Base-by-base conservation (phyloP, 2,329 filamentous ascomycete genomes). In the Curvularia verruculosa region DNA sequence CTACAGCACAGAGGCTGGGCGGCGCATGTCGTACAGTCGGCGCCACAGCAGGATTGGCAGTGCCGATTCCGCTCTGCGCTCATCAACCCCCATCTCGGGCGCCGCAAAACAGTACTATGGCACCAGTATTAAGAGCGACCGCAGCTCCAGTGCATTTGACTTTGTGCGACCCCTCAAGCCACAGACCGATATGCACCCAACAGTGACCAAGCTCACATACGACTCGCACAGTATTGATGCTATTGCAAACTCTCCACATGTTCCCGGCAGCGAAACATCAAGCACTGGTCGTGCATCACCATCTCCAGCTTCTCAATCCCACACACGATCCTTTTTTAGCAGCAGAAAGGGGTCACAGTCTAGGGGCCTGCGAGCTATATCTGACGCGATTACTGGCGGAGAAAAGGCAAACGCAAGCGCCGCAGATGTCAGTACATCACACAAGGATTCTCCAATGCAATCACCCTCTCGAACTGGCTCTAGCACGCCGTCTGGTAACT, bases 351-450 rank as follows among this genome's bases (percentile, higher is more conserved):
- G 49, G 8, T 68, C 69, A 56, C 59, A 83, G 83, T 56, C 83
- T 83, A 21, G 85, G 87, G 91, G 92, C n/a, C 82, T 96, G 54
- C 84, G 94, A 61, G 89, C 92, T 13, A 91, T 93, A 52, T 97
- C 94, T 3, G 94, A 97, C 71, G 82, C 84, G 19, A 81, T 85
- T 18, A 84, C 83, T 2, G 81, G 81, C 26, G 79, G 71, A 41
- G 83, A 85, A 57, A 86, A 83, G 71, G 77, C 80, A n/a, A 64
- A 72, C 19, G 77, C 79, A 19, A 77, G 71, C 26, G 77, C 81
- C 12, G 77, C 77, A 19, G 70, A 74, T 37, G 60, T 71, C 10
- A 56, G 75, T 2, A 82, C 81, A 18, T 78, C 81, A 7, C 72
- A 78, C 39, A 84, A 81, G 56, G 84, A 86, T 52, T 81, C 79